Conservation (phyloP, 768 basidiomycete genomes). For the Suillus variegatus region DNA sequence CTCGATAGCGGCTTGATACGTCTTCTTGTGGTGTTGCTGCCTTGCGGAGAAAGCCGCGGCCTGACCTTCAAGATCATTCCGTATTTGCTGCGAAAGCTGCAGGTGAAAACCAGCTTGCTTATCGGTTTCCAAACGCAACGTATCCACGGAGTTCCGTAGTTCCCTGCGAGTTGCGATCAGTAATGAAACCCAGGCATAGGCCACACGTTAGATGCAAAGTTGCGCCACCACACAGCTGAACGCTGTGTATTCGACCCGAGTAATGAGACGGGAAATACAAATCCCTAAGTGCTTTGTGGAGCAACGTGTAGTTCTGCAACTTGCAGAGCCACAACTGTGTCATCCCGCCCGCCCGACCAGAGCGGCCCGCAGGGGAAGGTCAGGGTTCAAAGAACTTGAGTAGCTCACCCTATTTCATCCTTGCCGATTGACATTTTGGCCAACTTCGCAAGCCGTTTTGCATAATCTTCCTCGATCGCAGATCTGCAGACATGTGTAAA, state of each 20-base stretch:
- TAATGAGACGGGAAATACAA: constrained; percentile 1
- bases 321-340: constrained; percentile 1
- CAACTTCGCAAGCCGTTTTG: constrained; percentile 79
- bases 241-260: not conserved
- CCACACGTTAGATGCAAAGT: constrained; percentile 3
- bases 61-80: constrained; percentile 71
- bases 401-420: constrained; percentile 89
- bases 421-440: constrained; percentile 75
- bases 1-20: constrained; percentile 75
- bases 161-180: constrained; percentile 54
- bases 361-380: constrained; percentile 3
- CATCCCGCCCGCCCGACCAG: constrained; percentile 6
- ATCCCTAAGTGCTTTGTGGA: not conserved
- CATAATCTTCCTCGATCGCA: constrained; percentile 92
- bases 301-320: constrained; percentile 7
- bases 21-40: constrained; percentile 74
- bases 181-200: constrained; percentile 8
- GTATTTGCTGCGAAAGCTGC: constrained; percentile 73
- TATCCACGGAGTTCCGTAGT: constrained; percentile 77
- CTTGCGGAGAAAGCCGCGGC: constrained; percentile 59
- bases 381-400: constrained; percentile 19
- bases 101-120: constrained; percentile 74
- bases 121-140: constrained; percentile 80
- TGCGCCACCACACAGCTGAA: constrained; percentile 1
- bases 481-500: constrained; percentile 51